Evolutionary conservation across 2,329 filamentous ascomycete genomes (phyloP).

Genomic region (Iodosphaeria phyllophila): DNA sequence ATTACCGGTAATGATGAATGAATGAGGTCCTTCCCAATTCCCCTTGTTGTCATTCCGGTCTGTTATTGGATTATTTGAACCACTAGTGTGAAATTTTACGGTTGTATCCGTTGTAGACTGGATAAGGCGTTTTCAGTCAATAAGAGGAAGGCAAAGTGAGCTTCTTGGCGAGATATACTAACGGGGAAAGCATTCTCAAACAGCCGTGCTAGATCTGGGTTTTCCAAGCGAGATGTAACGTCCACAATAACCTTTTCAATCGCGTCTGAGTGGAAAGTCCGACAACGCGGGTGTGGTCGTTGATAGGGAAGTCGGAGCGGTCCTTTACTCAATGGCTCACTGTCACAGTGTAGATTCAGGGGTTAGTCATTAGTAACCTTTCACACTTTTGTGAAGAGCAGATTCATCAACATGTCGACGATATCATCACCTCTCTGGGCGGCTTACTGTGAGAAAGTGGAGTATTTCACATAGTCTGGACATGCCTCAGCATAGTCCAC

Average conservation of each 20-base stretch:
- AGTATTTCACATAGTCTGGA: conserved; percentile 1
- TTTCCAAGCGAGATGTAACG: conserved; percentile 59
- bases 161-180: conserved; percentile 4
- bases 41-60: conserved; percentile 18
- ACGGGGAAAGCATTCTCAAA: conserved; percentile 86
- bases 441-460: conserved; percentile 1
- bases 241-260: conserved; percentile 81
- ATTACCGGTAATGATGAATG: conserved; percentile 71
- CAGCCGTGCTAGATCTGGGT: conserved; percentile 74
- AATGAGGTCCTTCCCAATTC: conserved; percentile 70
- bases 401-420: neutral
- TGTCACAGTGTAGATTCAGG: conserved; percentile 15
- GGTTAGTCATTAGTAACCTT: neutral
- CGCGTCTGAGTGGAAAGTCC: conserved; percentile 71
- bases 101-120: conserved; percentile 75
- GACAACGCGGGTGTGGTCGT: conserved; percentile 60
- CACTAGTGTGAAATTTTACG: conserved; percentile 68
- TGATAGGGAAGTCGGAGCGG: conserved; percentile 71
- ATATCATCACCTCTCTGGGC: neutral
- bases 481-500: conserved; percentile 1
- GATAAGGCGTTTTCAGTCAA: conserved; percentile 4
- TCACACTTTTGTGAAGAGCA: neutral
- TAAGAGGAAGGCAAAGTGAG: neutral
- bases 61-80: conserved; percentile 31
- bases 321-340: conserved; percentile 62